phyloP scores from a whole-genome alignment of 2,329 filamentous ascomycete genomes.

The Cadophora sp. region DNA sequence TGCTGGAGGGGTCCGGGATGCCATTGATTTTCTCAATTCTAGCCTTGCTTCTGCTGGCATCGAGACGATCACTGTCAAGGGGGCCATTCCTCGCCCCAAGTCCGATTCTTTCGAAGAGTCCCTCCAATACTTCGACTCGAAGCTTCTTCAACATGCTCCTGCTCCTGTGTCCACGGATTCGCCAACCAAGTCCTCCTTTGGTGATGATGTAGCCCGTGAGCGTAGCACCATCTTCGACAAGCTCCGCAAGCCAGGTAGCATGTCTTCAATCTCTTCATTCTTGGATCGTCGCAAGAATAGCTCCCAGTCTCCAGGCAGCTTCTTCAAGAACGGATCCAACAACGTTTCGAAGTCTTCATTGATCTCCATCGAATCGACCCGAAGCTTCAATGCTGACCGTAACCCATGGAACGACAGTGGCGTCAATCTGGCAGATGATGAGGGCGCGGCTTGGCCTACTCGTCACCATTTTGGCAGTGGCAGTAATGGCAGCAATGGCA shows the following conservation, averaged over 20 bases:
- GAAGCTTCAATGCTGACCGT: conserved; percentile 87
- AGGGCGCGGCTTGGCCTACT: conserved; percentile 66
- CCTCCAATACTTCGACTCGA: conserved; percentile 95
- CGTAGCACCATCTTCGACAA: conserved; percentile 87
- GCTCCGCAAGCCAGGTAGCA: conserved; percentile 92
- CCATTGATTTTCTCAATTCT: conserved; percentile 90
- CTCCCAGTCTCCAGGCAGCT: conserved; percentile 78
- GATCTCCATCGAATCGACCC: conserved; percentile 93
- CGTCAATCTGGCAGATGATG: conserved; percentile 91
- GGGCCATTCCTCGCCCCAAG: conserved; percentile 96
- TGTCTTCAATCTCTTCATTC: conserved; percentile 95
- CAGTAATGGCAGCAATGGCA: conserved; percentile 52
- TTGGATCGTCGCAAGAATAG: conserved; percentile 95
- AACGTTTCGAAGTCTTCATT: conserved; percentile 95
- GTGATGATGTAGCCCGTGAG: conserved; percentile 80
- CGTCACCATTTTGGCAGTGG: conserved; percentile 68
- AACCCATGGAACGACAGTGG: conserved; percentile 99
- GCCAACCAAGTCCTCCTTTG: conserved; percentile 84
- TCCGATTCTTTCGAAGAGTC: conserved; percentile 99
- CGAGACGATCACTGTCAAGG: conserved; percentile 87
- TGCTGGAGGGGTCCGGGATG: conserved; percentile 91
- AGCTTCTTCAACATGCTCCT: conserved; percentile 91
- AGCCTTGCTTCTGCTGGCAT: conserved; percentile 87
- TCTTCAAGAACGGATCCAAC: conserved; percentile 90
- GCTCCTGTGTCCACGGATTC: conserved; percentile 83